Conservation (phyloP, 306 rosid species). For the Geum urbanum region DNA sequence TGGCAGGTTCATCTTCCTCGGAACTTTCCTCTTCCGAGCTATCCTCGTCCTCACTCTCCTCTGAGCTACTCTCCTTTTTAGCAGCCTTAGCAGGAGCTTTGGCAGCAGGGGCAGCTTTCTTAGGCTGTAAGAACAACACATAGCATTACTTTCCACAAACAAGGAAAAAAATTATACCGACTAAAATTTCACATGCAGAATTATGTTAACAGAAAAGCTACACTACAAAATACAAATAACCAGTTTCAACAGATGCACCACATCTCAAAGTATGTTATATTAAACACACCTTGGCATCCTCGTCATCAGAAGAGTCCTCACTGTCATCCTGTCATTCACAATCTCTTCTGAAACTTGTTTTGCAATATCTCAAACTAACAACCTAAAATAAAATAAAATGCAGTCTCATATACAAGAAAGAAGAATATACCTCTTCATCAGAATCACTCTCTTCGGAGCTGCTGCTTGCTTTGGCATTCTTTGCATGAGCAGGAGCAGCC, state of each 20-base stretch:
- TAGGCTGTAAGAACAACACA: conserved; percentile 15
- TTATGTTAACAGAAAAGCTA: background rate
- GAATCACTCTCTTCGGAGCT: conserved; percentile 29
- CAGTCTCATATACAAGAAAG: background rate
- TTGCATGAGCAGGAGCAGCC: background rate
- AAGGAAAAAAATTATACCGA: background rate
- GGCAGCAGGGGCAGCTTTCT: conserved; percentile 21
- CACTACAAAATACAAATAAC: background rate
- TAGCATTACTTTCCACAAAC: background rate
- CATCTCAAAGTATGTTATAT: background rate
- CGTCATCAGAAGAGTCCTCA: background rate
- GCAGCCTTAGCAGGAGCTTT: conserved; percentile 15
- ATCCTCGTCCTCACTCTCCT: conserved; percentile 22
- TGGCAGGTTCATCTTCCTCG: conserved; percentile 32
- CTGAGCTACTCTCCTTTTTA: conserved; percentile 25
- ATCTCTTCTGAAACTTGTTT: conserved; percentile 1
- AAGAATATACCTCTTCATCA: conserved; percentile 16
- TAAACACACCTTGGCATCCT: conserved; percentile 16
- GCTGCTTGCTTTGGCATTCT: conserved; percentile 11
- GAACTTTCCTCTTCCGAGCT: background rate
- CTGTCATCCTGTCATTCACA: background rate
- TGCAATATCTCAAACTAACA: background rate
- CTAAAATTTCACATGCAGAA: background rate
- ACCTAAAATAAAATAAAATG: background rate
- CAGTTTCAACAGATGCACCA: no score